Conservation (phyloP, 2,329 filamentous ascomycete genomes). For the Claviceps citrina region DNA sequence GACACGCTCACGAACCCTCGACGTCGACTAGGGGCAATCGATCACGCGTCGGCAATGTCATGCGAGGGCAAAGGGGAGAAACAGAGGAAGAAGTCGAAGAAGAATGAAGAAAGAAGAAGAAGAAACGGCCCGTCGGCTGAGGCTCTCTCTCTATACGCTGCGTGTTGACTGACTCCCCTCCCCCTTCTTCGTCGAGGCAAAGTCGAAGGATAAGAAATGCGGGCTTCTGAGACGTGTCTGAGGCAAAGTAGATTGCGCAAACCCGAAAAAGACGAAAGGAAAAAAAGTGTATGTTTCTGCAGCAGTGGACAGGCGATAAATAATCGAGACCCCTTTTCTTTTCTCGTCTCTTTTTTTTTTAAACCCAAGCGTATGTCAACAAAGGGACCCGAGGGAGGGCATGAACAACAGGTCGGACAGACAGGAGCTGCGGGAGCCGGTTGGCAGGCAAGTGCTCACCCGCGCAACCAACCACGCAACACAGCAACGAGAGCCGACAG, state of each 20-base stretch:
- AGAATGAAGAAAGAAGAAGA: not conserved
- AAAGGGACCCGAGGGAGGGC: too few relatives aligned
- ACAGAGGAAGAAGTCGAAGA: not conserved
- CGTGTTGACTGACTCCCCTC: not conserved
- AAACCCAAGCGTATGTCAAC: too few relatives aligned
- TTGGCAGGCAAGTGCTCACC: not conserved
- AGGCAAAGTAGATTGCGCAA: constrained; percentile 5
- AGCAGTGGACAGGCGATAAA: not conserved
- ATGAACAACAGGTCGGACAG: too few relatives aligned
- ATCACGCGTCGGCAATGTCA: constrained; percentile 3
- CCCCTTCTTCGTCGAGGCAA: not conserved
- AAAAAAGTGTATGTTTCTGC: not conserved
- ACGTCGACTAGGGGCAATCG: constrained; percentile 1
- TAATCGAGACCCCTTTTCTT: not conserved
- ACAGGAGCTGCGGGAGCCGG: not conserved
- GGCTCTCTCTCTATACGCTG: not conserved
- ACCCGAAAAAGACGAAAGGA: not conserved
- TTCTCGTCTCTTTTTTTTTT: not conserved
- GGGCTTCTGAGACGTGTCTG: constrained; percentile 7
- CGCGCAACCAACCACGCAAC: not conserved
- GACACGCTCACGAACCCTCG: constrained; percentile 1
- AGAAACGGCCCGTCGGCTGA: not conserved
- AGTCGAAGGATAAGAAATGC: constrained; percentile 5
- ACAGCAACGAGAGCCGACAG: not conserved
- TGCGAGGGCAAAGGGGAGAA: not conserved